Conservation (phyloP, 1,284 basidiomycete genomes). For the Sutorius eximius region DNA sequence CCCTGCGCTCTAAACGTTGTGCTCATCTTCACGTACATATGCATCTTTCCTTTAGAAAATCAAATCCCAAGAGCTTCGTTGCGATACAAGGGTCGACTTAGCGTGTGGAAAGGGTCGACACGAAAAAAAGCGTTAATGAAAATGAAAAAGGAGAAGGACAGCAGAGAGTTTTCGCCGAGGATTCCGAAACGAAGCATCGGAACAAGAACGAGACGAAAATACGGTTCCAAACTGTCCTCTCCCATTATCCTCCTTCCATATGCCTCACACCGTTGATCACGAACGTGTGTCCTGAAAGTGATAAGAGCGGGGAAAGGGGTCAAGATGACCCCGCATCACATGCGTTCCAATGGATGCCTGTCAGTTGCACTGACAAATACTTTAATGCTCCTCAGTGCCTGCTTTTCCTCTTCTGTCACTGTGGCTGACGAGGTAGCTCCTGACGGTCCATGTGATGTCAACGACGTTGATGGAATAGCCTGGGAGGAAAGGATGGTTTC, state of each 20-base stretch:
- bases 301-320: neutral
- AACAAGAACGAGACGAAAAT: neutral
- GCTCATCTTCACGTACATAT: conserved; percentile 9
- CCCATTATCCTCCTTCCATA: neutral
- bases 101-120: neutral
- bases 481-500: conserved; percentile 35
- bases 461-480: conserved; percentile 7
- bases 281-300: neutral
- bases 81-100: neutral
- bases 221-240: neutral
- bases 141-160: neutral
- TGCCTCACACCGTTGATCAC: neutral
- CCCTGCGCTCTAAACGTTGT: neutral
- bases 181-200: conserved; percentile 7
- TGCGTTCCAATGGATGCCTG: conserved; percentile 57
- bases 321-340: conserved; percentile 32
- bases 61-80: conserved; percentile 25
- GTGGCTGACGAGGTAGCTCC: conserved; percentile 7
- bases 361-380: conserved; percentile 62
- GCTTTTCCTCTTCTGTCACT: conserved; percentile 35
- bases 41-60: conserved; percentile 15
- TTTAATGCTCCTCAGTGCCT: conserved; percentile 39
- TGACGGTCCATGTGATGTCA: conserved; percentile 36
- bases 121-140: neutral
- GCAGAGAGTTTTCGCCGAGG: neutral